Percentiles rank a stretch among this genome's conserved stretches.
Conservation (phyloP, 208 protist genomes). For the Crithidia fasciculata region DNA sequence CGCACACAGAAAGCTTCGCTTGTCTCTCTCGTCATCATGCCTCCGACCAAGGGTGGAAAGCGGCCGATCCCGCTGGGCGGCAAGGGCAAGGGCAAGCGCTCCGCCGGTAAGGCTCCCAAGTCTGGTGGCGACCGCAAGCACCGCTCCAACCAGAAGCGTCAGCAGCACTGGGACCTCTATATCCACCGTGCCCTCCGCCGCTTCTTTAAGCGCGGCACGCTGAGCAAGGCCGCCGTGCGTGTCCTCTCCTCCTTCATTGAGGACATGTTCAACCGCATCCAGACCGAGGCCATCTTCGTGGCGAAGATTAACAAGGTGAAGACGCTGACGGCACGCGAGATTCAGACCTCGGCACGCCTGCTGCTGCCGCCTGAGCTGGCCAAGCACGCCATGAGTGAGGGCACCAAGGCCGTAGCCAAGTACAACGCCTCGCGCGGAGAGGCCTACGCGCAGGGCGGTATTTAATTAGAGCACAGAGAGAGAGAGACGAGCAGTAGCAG, state of each 20-base stretch:
- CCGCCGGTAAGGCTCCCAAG: conserved; percentile 94
- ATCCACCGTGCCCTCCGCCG: conserved; percentile 96
- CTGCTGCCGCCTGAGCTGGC: conserved; percentile 98
- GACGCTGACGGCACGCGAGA: conserved; percentile 97
- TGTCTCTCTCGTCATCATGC: conserved; percentile 52
- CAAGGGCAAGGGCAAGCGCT: conserved; percentile 98
- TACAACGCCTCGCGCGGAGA: conserved; percentile 89
- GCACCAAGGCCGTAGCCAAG: conserved; percentile 98
- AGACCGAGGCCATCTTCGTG: conserved; percentile 95
- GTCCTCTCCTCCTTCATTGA: conserved; percentile 99
- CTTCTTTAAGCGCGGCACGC: conserved; percentile 97
- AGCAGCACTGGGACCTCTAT: conserved; percentile 92
- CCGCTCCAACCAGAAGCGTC: conserved; percentile 72
- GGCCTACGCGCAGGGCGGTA: conserved; percentile 66
- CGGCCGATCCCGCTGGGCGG: conserved; percentile 92
- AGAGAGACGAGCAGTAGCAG: neutral
- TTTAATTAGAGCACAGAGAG: conserved; percentile 36
- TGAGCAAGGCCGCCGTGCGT: conserved; percentile 96
- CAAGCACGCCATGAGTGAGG: conserved; percentile 99
- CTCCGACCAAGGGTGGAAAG: conserved; percentile 89
- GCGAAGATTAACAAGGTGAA: conserved; percentile 97
- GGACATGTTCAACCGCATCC: conserved; percentile 99
- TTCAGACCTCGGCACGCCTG: conserved; percentile 98
- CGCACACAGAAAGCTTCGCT: neutral
- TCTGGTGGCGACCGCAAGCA: conserved; percentile 55